Evolutionary conservation across 1,139 yeast genomes (phyloP).

Genomic region (Magnusiomyces starmeri): DNA sequence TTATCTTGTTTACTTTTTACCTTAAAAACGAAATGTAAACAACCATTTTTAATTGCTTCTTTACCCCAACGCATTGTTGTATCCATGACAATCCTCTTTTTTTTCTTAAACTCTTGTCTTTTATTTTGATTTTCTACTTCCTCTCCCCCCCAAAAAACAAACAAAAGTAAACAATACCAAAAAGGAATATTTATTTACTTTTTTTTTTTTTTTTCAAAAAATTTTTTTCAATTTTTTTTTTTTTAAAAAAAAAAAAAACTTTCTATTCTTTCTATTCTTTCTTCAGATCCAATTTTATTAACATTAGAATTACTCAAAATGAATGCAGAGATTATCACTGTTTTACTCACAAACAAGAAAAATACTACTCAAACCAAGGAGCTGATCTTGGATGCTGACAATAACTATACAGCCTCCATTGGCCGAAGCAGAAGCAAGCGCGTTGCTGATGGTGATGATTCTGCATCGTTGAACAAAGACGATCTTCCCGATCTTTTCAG

Average conservation of each 20-base stretch:
- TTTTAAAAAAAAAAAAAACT: neutral
- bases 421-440: neutral
- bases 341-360: neutral
- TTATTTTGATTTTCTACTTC: neutral
- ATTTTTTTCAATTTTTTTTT: neutral
- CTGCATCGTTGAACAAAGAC: too few species aligned
- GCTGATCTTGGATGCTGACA: neutral
- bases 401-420: neutral
- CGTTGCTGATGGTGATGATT: slow-evolving; percentile 17
- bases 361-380: neutral
- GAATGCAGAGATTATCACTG: neutral
- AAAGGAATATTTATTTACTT: neutral
- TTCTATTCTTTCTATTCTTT: neutral
- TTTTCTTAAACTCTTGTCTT: neutral
- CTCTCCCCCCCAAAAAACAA: neutral
- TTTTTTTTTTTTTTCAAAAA: neutral
- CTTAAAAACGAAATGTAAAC: neutral
- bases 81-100: neutral
- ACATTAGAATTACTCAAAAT: neutral
- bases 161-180: neutral
- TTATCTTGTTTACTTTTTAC: neutral
- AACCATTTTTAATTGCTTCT: too few species aligned
- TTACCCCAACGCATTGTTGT: neutral
- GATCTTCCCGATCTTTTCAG: too few species aligned
- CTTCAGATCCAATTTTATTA: neutral